Evolutionary conservation across 2,329 filamentous ascomycete species (phyloP).

Genomic region (Tolypocladium amazonense): DNA sequence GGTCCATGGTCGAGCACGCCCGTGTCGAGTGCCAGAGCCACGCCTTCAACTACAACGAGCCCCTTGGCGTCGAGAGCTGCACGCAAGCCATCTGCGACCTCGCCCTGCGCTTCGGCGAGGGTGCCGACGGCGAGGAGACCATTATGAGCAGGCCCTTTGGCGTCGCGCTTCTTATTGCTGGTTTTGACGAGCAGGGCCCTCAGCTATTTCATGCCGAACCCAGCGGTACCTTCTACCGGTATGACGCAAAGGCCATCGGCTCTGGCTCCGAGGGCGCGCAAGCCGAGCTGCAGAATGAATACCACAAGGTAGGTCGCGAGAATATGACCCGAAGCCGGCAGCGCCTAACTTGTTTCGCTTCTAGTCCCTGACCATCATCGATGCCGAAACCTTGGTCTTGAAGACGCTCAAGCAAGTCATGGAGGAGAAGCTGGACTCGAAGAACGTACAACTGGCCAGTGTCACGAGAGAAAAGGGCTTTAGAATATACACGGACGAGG

Average conservation of each 20-base stretch:
- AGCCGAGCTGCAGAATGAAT: conserved; percentile 96
- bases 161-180: conserved; percentile 90
- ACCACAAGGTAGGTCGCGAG: conserved; percentile 60
- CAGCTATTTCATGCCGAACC: conserved; percentile 97
- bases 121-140: conserved; percentile 93
- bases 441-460: conserved; percentile 96
- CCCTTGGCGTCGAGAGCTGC: conserved; percentile 89
- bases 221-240: conserved; percentile 96
- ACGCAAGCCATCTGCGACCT: conserved; percentile 98
- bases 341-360: conserved; percentile 1
- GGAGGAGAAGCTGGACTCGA: conserved; percentile 98
- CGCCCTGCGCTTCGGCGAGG: conserved; percentile 91
- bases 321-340: background rate
- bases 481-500: conserved; percentile 95
- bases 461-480: conserved; percentile 97
- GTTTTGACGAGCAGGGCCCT: conserved; percentile 93
- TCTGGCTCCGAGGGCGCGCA: conserved; percentile 96
- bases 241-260: conserved; percentile 97
- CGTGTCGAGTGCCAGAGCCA: conserved; percentile 96
- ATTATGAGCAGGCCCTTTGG: conserved; percentile 98
- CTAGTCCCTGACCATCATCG: conserved; percentile 76
- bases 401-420: conserved; percentile 99
- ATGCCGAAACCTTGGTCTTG: conserved; percentile 89
- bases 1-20: conserved; percentile 96
- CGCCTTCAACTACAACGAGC: conserved; percentile 95